Evolutionary conservation across 2,329 filamentous ascomycete genomes (phyloP).

Genomic region (Lachnellula subtilissima): DNA sequence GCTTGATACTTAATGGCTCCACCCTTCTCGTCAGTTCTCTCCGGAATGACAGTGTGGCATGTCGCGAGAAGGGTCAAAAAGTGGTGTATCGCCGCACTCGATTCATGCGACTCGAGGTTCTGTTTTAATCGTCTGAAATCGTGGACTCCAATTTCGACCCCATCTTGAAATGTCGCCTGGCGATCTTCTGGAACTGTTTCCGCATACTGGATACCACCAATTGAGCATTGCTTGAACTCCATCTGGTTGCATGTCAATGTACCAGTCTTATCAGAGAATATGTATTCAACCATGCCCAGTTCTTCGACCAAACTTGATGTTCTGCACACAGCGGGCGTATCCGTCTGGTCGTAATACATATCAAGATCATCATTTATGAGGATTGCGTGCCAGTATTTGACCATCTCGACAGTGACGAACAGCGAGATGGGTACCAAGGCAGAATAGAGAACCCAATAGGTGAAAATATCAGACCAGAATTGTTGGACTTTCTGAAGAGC

Average conservation of each 20-base stretch:
- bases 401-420: constrained; percentile 94
- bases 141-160: constrained; percentile 64
- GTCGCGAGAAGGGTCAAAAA: constrained; percentile 83
- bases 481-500: constrained; percentile 58
- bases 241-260: constrained; percentile 98
- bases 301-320: constrained; percentile 97
- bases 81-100: constrained; percentile 65
- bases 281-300: constrained; percentile 95
- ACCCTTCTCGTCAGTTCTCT: constrained; percentile 70
- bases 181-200: constrained; percentile 90
- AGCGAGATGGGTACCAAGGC: constrained; percentile 95
- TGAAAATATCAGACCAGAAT: constrained; percentile 92
- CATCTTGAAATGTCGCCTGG: constrained; percentile 72
- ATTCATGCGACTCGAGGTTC: constrained; percentile 55
- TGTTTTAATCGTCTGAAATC: constrained; percentile 61
- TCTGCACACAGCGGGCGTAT: constrained; percentile 91
- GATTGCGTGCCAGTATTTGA: constrained; percentile 98
- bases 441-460: constrained; percentile 97
- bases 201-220: constrained; percentile 89
- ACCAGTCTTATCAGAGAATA: constrained; percentile 97
- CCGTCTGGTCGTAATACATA: constrained; percentile 93
- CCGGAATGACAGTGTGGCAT: constrained; percentile 96
- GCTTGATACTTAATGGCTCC: constrained; percentile 95
- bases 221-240: constrained; percentile 95
- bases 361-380: constrained; percentile 96